Conservation (phyloP, 345 rosid species). For the Rhodamnia rubescens region DNA sequence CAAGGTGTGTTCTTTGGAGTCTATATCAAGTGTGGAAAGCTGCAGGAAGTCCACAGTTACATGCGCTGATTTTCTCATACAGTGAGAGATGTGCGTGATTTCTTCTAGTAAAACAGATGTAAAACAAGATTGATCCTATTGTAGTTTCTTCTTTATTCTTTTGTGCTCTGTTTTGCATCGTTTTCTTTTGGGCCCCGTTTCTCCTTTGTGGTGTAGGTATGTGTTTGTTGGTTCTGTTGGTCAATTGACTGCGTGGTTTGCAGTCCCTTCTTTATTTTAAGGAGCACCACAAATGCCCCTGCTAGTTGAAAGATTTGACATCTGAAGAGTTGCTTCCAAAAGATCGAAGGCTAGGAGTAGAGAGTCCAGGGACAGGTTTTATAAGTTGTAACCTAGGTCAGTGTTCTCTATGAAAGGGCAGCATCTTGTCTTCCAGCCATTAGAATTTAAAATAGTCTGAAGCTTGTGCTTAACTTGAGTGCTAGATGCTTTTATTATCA, state of each 20-base stretch:
- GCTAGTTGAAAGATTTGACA: not conserved
- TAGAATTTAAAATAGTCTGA: not conserved
- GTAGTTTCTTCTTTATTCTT: not conserved
- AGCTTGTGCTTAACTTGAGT: not conserved
- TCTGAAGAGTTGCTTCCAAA: not conserved
- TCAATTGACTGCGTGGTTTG: not conserved
- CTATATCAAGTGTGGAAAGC: not conserved
- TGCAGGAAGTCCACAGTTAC: not conserved
- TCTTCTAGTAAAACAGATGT: not conserved
- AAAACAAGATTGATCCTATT: not conserved
- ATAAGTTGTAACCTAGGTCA: not conserved
- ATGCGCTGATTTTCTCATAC: not conserved
- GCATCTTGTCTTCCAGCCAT: not conserved
- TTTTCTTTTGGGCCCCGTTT: not conserved
- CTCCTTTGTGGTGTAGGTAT: not conserved
- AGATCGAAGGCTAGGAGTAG: not conserved
- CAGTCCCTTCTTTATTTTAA: not conserved
- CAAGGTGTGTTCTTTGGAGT: not conserved
- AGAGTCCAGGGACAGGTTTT: not conserved
- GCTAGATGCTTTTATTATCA: not conserved
- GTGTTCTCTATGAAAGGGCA: not conserved
- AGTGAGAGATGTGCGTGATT: not conserved
- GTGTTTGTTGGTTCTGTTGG: not conserved
- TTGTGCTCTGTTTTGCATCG: not conserved
- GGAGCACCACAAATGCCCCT: not conserved